phyloP scores from a whole-genome alignment of 257 asterid species.

The Solanum acaule region DNA sequence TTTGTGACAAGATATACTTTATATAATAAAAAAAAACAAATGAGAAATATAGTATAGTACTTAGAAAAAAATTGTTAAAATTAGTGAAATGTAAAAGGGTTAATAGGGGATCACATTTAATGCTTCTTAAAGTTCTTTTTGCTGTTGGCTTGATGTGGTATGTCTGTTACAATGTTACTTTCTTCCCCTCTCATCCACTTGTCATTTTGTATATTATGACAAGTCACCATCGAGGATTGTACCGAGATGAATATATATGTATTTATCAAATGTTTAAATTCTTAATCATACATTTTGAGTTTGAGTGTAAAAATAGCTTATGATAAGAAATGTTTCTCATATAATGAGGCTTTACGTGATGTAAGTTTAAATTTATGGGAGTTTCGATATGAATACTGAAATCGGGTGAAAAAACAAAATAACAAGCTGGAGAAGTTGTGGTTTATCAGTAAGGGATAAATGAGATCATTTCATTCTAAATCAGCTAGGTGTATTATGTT shows the following conservation, averaged over 20 bases:
- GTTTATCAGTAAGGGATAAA: neutral
- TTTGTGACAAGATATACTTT: neutral
- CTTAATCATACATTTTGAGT: neutral
- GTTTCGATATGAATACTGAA: neutral
- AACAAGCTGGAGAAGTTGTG: neutral
- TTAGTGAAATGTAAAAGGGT: neutral
- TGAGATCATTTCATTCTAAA: neutral
- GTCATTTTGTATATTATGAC: neutral
- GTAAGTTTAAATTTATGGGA: neutral
- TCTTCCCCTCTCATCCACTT: slow-evolving; percentile 13
- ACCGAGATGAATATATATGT: neutral
- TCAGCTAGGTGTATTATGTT: neutral
- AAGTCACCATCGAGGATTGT: neutral
- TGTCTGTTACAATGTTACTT: slow-evolving; percentile 24
- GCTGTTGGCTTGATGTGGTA: slow-evolving; percentile 19
- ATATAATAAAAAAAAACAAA: neutral
- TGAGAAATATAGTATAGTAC: neutral
- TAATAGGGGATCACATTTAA: slow-evolving; percentile 10
- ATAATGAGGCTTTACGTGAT: neutral
- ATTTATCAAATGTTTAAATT: neutral
- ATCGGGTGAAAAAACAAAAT: neutral
- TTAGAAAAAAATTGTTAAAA: neutral
- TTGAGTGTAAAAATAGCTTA: neutral
- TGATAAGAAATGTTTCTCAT: neutral
- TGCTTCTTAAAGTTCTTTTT: slow-evolving; percentile 7